A percentile compares a stretch with the other conserved stretches of the same genome.
Evolutionary conservation across 139 green algal genomes (phyloP).

Genomic region (Tetradesmus lagerheimii): DNA sequence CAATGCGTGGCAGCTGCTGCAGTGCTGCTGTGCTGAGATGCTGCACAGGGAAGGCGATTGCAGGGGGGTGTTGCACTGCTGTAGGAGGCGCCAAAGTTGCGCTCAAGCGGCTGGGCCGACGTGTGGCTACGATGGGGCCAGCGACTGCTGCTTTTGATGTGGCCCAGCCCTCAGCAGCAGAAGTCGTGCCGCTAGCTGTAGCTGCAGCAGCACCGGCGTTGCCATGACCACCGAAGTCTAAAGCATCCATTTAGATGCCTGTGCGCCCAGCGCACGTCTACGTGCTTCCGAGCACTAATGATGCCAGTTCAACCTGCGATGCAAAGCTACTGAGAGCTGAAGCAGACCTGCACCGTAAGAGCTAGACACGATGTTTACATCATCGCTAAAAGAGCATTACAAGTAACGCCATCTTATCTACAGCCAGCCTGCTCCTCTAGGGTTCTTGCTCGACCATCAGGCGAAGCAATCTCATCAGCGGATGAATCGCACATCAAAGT

Average conservation of each 20-base stretch:
- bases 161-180: background rate
- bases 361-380: no score
- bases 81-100: background rate
- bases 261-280: background rate
- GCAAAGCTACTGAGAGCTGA: background rate
- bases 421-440: background rate
- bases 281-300: background rate
- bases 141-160: background rate
- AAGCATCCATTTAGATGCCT: background rate
- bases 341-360: background rate
- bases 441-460: background rate
- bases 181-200: background rate
- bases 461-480: no score
- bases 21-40: background rate
- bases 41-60: background rate
- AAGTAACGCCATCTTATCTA: background rate
- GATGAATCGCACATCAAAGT: no score
- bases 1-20: background rate
- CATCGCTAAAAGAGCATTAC: background rate
- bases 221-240: background rate
- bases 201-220: background rate
- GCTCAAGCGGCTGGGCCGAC: conserved; percentile 2
- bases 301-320: background rate
- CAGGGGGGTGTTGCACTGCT: background rate
- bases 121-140: background rate